Evolutionary conservation across 192 early-diverging fungal genomes (phyloP), one percentile per base, ranked within the genome.

Genomic region (Backusella tarrabulga): DNA sequence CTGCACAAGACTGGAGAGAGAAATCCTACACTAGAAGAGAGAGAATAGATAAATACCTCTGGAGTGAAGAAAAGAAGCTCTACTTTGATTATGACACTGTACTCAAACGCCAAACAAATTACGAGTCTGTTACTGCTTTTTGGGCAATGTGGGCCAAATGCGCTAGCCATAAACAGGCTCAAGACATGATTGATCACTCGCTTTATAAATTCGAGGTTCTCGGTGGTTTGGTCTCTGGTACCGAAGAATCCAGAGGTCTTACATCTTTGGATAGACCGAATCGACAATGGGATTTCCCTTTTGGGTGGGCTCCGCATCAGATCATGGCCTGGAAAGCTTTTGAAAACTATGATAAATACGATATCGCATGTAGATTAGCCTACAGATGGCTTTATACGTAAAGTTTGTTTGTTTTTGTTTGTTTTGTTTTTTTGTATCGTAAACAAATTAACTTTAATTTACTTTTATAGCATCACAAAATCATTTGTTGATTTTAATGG

Each of bases 231-330:
- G 96, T 99, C 1, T 92, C 92, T 34, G 95, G 97, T 9, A 99
- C 96, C 5, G 95, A 96, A 81, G 87, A 89, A 74, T 97, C 95
- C 26, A 90, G 98, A 32, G 98, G 98, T 8, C 23, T 76, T 15
- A 93, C 96, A 56, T 85, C 91, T 15, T 81, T 97, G 29, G 89
- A 94, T 42, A 86, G 98, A 21, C 97, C 97, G 34, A 95, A 96
- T 79, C 90, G 97, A 34, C 98, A 99, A 79, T 98, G 97, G 97
- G 97, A 97, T 82, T 96, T 89, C 63, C 93, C 92, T 11, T 94
- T 92, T 75, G 94, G 98, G 9, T 98, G 98, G 98, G 96, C 97
- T 23, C 98, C 98, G 46, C 98, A 99, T 84, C 98, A 99, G 83
- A 99, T 99, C 34, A 89, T 99, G 80, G 94, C 95, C 9, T 99